Evolutionary conservation across 192 early-diverging fungal genomes (phyloP).

Genomic region (Podila epigama): DNA sequence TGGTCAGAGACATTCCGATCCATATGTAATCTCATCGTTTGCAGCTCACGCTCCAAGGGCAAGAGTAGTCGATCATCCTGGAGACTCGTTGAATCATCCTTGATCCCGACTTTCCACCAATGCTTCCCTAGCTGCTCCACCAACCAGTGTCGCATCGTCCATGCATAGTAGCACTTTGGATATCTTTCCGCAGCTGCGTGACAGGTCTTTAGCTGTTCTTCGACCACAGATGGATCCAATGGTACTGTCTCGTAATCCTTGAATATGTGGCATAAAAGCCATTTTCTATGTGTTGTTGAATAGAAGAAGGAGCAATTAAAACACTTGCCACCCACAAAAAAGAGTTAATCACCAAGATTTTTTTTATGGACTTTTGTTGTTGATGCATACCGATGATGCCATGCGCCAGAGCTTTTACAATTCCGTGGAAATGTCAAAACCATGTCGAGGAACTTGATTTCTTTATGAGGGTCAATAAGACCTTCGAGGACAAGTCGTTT

Average conservation of each 20-base stretch:
- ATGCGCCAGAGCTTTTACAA: slow-evolving; percentile 56
- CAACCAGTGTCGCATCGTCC: slow-evolving; percentile 60
- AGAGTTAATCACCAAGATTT: neutral
- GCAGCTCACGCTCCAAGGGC: slow-evolving; percentile 37
- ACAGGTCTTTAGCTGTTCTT: slow-evolving; percentile 43
- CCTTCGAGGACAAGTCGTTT: slow-evolving; percentile 51
- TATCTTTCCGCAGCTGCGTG: slow-evolving; percentile 46
- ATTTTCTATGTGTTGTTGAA: slow-evolving; percentile 37
- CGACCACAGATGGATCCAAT: slow-evolving; percentile 6
- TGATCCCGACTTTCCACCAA: slow-evolving; percentile 8
- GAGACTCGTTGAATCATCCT: neutral
- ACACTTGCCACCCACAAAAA: neutral
- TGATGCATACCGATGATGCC: slow-evolving; percentile 55
- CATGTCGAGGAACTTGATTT: slow-evolving; percentile 54
- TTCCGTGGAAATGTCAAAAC: slow-evolving; percentile 59
- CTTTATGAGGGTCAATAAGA: slow-evolving; percentile 24
- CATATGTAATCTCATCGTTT: slow-evolving; percentile 42
- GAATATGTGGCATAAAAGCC: slow-evolving; percentile 18
- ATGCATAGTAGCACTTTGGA: slow-evolving; percentile 63
- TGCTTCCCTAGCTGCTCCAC: slow-evolving; percentile 20
- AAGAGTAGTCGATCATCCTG: neutral
- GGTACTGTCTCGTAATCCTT: slow-evolving; percentile 13
- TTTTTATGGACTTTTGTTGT: neutral
- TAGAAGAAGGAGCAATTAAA: neutral
- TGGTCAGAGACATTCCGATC: slow-evolving; percentile 57